Conservation (phyloP, 2,329 filamentous ascomycete species). For the Laburnicola sp. region DNA sequence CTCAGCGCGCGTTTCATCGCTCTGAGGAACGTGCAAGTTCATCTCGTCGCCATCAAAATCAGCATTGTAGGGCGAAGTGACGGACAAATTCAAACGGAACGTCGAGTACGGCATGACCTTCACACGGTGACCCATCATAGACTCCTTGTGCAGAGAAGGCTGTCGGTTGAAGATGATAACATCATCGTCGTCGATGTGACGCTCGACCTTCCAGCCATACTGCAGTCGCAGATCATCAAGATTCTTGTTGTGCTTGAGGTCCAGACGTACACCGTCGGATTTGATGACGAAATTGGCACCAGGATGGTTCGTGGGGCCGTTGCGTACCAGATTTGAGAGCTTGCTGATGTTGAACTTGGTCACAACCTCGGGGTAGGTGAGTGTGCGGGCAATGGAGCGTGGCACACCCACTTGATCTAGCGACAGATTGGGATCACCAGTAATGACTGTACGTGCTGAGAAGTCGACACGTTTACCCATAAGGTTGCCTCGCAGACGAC, state of each 20-base stretch:
- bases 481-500: slow-evolving; percentile 94
- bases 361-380: slow-evolving; percentile 97
- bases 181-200: slow-evolving; percentile 93
- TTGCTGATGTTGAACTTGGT: slow-evolving; percentile 98
- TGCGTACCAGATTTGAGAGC: slow-evolving; percentile 84
- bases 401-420: slow-evolving; percentile 97
- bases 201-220: slow-evolving; percentile 98
- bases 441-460: slow-evolving; percentile 98
- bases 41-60: slow-evolving; percentile 99
- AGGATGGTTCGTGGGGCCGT: slow-evolving; percentile 91
- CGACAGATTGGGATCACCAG: slow-evolving; percentile 94
- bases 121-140: slow-evolving; percentile 99
- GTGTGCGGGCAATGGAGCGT: slow-evolving; percentile 83
- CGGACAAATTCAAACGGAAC: slow-evolving; percentile 94
- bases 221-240: slow-evolving; percentile 84
- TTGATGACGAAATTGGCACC: slow-evolving; percentile 97
- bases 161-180: slow-evolving; percentile 99
- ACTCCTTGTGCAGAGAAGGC: slow-evolving; percentile 98
- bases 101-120: slow-evolving; percentile 99
- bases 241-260: slow-evolving; percentile 89
- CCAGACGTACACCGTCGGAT: slow-evolving; percentile 89
- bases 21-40: slow-evolving; percentile 99
- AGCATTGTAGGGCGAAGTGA: slow-evolving; percentile 98
- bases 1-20: slow-evolving; percentile 93
- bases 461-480: slow-evolving; percentile 98